Evolutionary conservation across 2,329 filamentous ascomycete species (phyloP), one percentile per base, ranked within the genome.

Genomic region (Sporothrix sp.): DNA sequence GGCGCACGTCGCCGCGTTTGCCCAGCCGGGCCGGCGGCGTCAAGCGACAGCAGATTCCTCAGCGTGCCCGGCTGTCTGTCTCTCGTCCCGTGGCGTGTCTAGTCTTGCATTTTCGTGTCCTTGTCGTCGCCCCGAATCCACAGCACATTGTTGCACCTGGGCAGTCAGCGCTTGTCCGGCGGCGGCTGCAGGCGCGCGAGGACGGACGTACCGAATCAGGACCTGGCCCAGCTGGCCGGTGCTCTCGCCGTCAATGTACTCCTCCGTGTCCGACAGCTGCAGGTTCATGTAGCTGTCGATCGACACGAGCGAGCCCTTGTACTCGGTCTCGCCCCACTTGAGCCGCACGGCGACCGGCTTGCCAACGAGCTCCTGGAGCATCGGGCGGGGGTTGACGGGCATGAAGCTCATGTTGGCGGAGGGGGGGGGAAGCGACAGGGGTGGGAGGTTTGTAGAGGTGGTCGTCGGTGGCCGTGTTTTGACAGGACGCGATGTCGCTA

Each of bases 201-300:
- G 16, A n/a, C n/a, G 21, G 35, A 48, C 47, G 62, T 69, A 94
- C 85, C 91, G 76, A 63, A 98, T 97, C 61, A 98, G 69, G 40
- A 98, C 90, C 69, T 95, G 85, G 7, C 93, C 93, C 58, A 98
- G 71, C 44, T 80, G 80, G 52, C 89, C 91, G 32, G 85, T 88
- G 66, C 81, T 83, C 76, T 94, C 86, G 59, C 87, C 84, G 65
- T 89, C 82, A 63, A 95, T 86, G 70, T 84, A 96, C 69, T 98
- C 93, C 70, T 95, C 87, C 47, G 91, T 90, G 61, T 85, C 84
- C 58, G 83, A 82, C 57, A 98, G 79, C 71, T 97, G 89, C 57
- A 98, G 82, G 73, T 98, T 98, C 91, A 98, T 97, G 75, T 98
- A 98, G 65, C 86, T 89, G 72, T 98, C 93, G 64, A 95, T 87